These are phyloP conservation scores for Epichloe glyceriae DNA, from an alignment of 2,329 filamentous ascomycete genomes.

Conservation along the genomic window DNA sequence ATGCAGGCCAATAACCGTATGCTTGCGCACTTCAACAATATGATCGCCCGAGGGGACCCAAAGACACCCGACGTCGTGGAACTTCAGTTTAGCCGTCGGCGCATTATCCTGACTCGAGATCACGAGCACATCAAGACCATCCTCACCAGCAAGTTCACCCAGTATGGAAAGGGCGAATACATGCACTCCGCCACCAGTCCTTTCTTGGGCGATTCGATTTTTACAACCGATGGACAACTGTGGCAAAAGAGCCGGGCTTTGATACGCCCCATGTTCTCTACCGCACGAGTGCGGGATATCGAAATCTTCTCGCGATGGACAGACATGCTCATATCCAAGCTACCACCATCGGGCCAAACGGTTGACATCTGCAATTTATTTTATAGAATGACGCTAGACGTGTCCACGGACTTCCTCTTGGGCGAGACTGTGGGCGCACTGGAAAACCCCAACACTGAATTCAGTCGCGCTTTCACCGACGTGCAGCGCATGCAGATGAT, in stretches of 20 bases:
- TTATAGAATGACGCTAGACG: neutral
- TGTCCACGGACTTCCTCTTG: neutral
- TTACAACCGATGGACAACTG: conserved; percentile 61
- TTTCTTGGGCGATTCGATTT: conserved; percentile 63
- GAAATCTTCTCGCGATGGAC: conserved; percentile 52
- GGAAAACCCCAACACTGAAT: conserved; percentile 45
- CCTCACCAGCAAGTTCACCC: conserved; percentile 67
- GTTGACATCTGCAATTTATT: conserved; percentile 3
- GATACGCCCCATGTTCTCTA: conserved; percentile 75
- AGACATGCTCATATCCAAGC: conserved; percentile 4
- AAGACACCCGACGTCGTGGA: conserved; percentile 29
- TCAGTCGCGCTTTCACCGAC: conserved; percentile 70
- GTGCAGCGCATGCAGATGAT: conserved; percentile 56
- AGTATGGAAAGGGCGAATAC: conserved; percentile 67
- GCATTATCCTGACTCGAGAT: conserved; percentile 63
- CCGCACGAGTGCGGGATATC: conserved; percentile 70
- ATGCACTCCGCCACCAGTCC: conserved; percentile 66
- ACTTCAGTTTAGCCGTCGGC: conserved; percentile 35
- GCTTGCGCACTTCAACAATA: neutral
- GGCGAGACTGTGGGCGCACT: conserved; percentile 2
- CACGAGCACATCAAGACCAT: conserved; percentile 86
- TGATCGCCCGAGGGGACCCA: neutral
- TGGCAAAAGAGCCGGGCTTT: conserved; percentile 72
- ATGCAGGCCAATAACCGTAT: conserved; percentile 2
- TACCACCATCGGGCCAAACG: neutral